Conservation (phyloP, 2,329 filamentous ascomycete genomes). For the Beauveria sp. region DNA sequence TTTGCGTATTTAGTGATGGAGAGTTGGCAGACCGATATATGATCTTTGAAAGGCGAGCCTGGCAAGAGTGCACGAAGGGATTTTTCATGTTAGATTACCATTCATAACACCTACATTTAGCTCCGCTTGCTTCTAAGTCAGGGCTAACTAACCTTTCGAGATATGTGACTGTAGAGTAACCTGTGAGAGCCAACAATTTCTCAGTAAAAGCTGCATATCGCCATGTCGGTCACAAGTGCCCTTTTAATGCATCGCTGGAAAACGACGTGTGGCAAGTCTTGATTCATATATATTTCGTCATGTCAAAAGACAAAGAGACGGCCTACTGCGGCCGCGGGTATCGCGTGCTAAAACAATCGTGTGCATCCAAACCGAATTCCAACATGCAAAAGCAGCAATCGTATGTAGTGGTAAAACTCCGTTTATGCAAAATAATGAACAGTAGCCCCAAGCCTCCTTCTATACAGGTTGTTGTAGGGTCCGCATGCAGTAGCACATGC, state of each 20-base stretch:
- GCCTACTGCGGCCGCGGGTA: conserved; percentile 16
- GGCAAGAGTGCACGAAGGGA: too few species aligned
- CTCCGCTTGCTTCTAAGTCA: too few species aligned
- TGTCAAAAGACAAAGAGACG: conserved; percentile 9
- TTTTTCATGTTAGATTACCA: too few species aligned
- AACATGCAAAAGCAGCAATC: neutral
- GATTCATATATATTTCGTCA: conserved; percentile 3
- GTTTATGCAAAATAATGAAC: neutral
- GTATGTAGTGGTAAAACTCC: neutral
- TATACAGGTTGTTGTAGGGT: neutral
- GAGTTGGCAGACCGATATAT: too few species aligned
- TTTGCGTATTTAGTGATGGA: too few species aligned
- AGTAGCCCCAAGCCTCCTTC: neutral
- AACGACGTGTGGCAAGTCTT: neutral
- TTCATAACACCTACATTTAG: too few species aligned
- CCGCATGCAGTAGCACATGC: neutral
- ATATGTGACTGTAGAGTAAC: too few species aligned
- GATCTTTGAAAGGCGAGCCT: too few species aligned
- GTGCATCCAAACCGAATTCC: neutral
- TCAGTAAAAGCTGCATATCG: too few species aligned
- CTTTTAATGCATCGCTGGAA: neutral
- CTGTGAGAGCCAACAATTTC: too few species aligned
- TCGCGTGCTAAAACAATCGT: conserved; percentile 12
- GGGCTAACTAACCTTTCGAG: too few species aligned
- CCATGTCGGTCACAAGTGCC: too few species aligned